Evolutionary conservation across 805 yeast genomes (phyloP), one percentile per base, ranked within the genome.

Genomic region (Maudiozyma turicensis): DNA sequence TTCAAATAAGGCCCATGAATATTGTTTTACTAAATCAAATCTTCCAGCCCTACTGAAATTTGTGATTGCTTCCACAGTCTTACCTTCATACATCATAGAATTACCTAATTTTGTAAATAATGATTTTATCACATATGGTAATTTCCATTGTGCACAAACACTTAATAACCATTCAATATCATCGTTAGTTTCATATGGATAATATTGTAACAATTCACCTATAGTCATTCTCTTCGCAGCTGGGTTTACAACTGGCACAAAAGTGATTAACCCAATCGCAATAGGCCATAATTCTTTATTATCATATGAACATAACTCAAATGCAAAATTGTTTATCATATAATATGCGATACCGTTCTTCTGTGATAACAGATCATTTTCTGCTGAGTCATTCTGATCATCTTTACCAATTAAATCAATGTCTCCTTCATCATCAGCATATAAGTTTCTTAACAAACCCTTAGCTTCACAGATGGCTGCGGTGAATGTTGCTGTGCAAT

Each of bases 141-240:
- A 62, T 56, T 76, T 77, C 61, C 84, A 70, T 55, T 81, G 75
- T 10, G 89, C 85, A 67, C 91, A 84, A 5, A 85, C 70, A 2
- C 86, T 77, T 46, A 85, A 67, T 43, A 82, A 76, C 91, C 91
- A 85, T 63, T 85, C 93, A 52, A 83, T 72, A 60, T 85, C 95
- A 60, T 84, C 90, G 58, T 81, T 83, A 8, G 82, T 81, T 48
- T 74, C 67, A 58, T 80, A 81, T 42, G 80, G 72, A 59, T 71
- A 84, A 26, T 72, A 73, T 5, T 87, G 86, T 35, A 85, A 65
- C 44, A 77, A 72, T 51, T 78, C 81, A 4, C 78, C 73, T 35
- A 85, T 72, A 0, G 77, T 58, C 38, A 51, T 43, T 47, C 58
- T 64, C 42, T 59, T 64, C 5, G 60, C 57, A 39, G 57, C 53